These are phyloP conservation scores for Aureobasidium melanogenum DNA, from an alignment of 2,329 filamentous ascomycete species.

Conservation along the genomic window DNA sequence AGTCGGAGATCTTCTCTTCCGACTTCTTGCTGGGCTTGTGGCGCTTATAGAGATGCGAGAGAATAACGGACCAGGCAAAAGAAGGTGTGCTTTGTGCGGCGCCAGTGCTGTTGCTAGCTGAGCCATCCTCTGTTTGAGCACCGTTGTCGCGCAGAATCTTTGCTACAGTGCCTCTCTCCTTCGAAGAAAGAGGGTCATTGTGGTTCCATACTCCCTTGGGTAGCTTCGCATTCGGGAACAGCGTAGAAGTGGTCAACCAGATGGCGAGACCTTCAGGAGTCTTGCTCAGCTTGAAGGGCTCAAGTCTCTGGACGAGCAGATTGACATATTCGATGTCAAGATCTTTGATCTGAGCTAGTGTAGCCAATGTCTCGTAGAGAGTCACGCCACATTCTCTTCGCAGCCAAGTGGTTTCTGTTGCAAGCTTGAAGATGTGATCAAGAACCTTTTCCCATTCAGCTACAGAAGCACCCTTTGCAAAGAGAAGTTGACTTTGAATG, in stretches of 20 bases:
- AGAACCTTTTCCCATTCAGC: slow-evolving; percentile 59
- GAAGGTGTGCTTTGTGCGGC: slow-evolving; percentile 73
- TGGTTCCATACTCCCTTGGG: slow-evolving; percentile 64
- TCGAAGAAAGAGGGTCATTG: slow-evolving; percentile 61
- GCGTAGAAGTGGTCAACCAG: slow-evolving; percentile 64
- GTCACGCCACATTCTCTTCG: slow-evolving; percentile 80
- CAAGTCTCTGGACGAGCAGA: slow-evolving; percentile 20
- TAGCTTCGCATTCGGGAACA: slow-evolving; percentile 53
- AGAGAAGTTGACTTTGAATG: slow-evolving; percentile 66
- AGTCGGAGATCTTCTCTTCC: slow-evolving; percentile 30
- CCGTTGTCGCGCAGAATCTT: slow-evolving; percentile 72
- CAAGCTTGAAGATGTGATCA: slow-evolving; percentile 62
- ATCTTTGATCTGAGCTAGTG: slow-evolving; percentile 10
- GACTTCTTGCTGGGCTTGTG: slow-evolving; percentile 15
- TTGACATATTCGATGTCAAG: slow-evolving; percentile 9
- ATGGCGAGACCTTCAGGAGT: slow-evolving; percentile 84
- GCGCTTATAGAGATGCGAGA: slow-evolving; percentile 38
- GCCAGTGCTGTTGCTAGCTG: slow-evolving; percentile 42
- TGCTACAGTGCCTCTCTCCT: slow-evolving; percentile 59
- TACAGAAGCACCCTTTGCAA: slow-evolving; percentile 46
- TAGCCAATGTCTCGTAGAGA: slow-evolving; percentile 57
- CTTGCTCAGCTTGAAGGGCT: slow-evolving; percentile 53
- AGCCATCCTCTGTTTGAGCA: slow-evolving; percentile 35
- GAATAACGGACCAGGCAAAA: slow-evolving; percentile 77
- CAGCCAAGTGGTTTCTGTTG: slow-evolving; percentile 79